These are phyloP conservation scores for Xylaria acuta DNA, from an alignment of 495 filamentous ascomycete genomes.

Conservation along the genomic window DNA sequence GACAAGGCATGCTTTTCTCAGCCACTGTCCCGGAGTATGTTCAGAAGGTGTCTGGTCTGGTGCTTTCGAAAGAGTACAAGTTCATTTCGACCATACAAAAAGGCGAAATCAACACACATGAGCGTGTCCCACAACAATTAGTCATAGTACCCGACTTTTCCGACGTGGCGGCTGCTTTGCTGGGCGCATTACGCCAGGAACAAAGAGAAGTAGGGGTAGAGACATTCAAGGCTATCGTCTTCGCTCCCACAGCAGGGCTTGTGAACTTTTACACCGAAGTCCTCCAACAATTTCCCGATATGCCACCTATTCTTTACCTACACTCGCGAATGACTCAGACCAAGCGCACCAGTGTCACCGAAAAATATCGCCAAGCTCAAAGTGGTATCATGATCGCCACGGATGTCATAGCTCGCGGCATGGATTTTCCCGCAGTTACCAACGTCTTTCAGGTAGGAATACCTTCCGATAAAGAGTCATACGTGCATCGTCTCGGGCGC, in stretches of 20 bases:
- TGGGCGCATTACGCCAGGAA: conserved; percentile 49
- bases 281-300: conserved; percentile 51
- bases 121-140: conserved; percentile 66
- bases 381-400: conserved; percentile 68
- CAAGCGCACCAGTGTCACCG: conserved; percentile 62
- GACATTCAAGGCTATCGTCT: conserved; percentile 69
- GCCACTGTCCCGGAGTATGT: conserved; percentile 71
- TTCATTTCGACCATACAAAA: conserved; percentile 67
- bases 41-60: conserved; percentile 63
- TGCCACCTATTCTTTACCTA: conserved; percentile 60
- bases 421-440: conserved; percentile 78
- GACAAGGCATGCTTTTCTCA: conserved; percentile 77
- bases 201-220: conserved; percentile 48
- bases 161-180: conserved; percentile 60
- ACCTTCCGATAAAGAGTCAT: conserved; percentile 67
- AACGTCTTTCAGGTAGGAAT: conserved; percentile 74
- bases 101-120: conserved; percentile 66
- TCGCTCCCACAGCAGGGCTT: conserved; percentile 69
- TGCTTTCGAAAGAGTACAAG: conserved; percentile 62
- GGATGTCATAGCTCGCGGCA: conserved; percentile 74
- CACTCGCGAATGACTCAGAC: conserved; percentile 67
- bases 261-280: conserved; percentile 57
- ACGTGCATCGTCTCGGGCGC: conserved; percentile 76
- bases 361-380: conserved; percentile 63
- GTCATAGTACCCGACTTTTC: conserved; percentile 60